These are phyloP conservation scores for Hevea brasiliensis DNA, from an alignment of 345 rosid genomes.

Conservation along the genomic window DNA sequence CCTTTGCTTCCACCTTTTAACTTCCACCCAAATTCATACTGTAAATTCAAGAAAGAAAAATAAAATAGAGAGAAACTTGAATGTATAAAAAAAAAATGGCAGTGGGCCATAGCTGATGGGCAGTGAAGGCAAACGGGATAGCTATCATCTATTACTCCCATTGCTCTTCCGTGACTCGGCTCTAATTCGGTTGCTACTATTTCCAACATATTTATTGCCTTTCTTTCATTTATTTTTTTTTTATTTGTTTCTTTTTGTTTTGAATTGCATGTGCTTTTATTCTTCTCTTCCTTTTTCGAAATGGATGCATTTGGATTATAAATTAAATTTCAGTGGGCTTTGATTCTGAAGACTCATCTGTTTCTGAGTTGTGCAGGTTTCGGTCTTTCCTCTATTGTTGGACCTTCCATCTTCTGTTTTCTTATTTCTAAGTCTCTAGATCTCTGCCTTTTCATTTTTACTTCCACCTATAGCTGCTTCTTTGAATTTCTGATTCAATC, in stretches of 20 bases:
- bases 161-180: constrained; percentile 23
- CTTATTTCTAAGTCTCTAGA: constrained; percentile 19
- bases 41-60: neutral
- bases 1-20: constrained; percentile 10
- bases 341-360: constrained; percentile 18
- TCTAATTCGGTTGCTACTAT: constrained; percentile 33
- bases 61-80: neutral
- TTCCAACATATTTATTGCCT: constrained; percentile 17
- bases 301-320: constrained; percentile 31
- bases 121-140: constrained; percentile 23
- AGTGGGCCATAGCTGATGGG: constrained; percentile 9
- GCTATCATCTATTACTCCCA: constrained; percentile 31
- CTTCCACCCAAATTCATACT: neutral
- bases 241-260: neutral
- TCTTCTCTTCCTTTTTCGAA: constrained; percentile 18
- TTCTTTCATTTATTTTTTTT: neutral
- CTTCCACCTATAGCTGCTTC: neutral
- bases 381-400: constrained; percentile 14
- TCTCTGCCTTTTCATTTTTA: neutral
- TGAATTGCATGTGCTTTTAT: neutral
- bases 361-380: constrained; percentile 32
- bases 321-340: constrained; percentile 26
- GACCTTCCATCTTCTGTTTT: constrained; percentile 20
- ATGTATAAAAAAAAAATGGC: too few relatives aligned
- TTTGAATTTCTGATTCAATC: constrained; percentile 3